Base-by-base conservation (phyloP, 2,329 filamentous ascomycete genomes). In the Xylaria sp. region DNA sequence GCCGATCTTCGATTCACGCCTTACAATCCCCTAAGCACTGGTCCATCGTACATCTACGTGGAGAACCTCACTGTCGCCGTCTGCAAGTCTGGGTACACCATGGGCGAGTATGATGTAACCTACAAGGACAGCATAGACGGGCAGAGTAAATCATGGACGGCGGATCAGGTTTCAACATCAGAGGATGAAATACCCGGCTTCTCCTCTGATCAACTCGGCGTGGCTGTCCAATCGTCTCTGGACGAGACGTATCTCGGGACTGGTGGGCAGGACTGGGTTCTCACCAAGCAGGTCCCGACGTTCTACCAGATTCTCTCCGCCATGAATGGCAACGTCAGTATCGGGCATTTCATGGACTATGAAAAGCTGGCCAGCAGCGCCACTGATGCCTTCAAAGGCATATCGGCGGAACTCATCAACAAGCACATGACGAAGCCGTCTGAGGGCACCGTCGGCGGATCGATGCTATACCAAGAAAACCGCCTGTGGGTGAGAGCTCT, bases 271-370 rank as follows among this genome's bases (percentile, higher is more conserved):
- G 61, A 64, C 35, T 64, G 57, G 57, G 61, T 64, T 4, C 51
- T 64, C 17, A 52, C 61, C 2, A 19, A 56, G 31, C 57, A 64
- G 46, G 61, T 64, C 11, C 50, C 57, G 23, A 60, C 61, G 7
- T 64, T 61, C 46, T 64, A 64, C 38, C 61, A 61, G 46, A 61
- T 64, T 2, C 61, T 64, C 28, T 64, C 61, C 9, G 61, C 57
- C 19, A 60, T 61, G 61, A 64, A 64, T 40, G 51, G 51, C 4
- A 60, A 60, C 15, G 46, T 60, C 21, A 64, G 53, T 12, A 62
- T 64, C 17, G 62, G 62, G 3, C 11, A 53, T 21, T 64, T 64
- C n/a, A 61, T 62, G 58, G 62, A 62, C 2, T 54, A 53, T 25
- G 37, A 42, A 37, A 17, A n/a, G 17, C 35, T 64, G 14, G 58